Evolutionary conservation across 2,329 filamentous ascomycete species (phyloP).

Genomic region (Ploettnerulaceae sp.): DNA sequence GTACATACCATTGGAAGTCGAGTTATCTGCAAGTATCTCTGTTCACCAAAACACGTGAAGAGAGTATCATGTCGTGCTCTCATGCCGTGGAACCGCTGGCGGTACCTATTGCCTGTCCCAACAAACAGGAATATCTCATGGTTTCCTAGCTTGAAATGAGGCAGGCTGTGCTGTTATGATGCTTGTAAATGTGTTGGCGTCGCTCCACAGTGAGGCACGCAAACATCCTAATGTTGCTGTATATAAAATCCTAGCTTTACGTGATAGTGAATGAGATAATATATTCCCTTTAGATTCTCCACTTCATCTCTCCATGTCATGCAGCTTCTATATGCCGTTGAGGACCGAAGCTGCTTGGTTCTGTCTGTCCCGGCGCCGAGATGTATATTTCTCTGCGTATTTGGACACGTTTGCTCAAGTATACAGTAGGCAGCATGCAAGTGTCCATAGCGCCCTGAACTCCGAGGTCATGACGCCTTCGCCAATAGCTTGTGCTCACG

Average conservation of each 20-base stretch:
- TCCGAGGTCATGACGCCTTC: background rate
- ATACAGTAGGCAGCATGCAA: background rate
- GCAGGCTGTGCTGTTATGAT: background rate
- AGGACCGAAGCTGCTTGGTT: background rate
- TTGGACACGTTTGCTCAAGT: background rate
- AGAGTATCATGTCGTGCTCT: background rate
- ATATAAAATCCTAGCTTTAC: no score
- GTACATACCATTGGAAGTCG: background rate
- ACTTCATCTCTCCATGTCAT: slow-evolving; percentile 1
- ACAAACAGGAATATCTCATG: background rate
- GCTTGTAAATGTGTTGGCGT: background rate
- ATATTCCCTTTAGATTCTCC: no score
- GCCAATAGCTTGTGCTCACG: slow-evolving; percentile 2
- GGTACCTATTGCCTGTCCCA: slow-evolving; percentile 1
- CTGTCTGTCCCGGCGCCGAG: no score
- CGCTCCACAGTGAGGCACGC: background rate
- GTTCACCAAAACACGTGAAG: slow-evolving; percentile 6
- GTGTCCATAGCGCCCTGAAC: background rate
- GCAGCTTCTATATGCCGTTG: slow-evolving; percentile 2
- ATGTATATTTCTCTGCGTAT: no score
- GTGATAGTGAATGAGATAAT: no score
- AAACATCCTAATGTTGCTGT: background rate
- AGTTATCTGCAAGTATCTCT: background rate
- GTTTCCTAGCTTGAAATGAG: background rate
- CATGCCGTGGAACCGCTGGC: slow-evolving; percentile 1